Conservation (phyloP, 495 filamentous ascomycete species). For the Penicillium cosmopolitanum region DNA sequence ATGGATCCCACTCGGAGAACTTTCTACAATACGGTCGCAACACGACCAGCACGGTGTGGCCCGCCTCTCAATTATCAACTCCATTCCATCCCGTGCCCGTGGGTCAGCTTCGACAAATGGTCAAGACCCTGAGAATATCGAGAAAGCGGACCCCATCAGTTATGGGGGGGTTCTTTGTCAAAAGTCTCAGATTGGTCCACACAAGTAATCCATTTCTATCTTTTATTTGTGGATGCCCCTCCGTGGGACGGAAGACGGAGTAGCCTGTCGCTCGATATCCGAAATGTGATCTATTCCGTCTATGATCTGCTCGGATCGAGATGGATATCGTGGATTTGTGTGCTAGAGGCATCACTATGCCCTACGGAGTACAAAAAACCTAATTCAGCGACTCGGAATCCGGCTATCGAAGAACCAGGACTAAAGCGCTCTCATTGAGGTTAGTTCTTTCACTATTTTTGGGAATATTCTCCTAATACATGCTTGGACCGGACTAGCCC, state of each 20-base stretch:
- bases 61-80: background rate
- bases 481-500: too few species aligned
- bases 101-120: background rate
- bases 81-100: background rate
- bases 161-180: background rate
- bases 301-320: background rate
- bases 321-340: background rate
- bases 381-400: background rate
- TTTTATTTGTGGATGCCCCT: background rate
- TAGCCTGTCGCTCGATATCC: background rate
- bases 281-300: background rate
- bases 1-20: background rate
- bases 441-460: background rate
- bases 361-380: background rate
- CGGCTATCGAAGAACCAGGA: background rate
- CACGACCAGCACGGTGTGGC: background rate
- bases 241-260: background rate
- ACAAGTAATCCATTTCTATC: background rate
- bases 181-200: conserved; percentile 3
- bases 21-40: background rate
- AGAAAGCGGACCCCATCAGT: background rate
- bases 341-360: background rate
- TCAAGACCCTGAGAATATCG: background rate
- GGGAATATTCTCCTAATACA: background rate
- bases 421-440: background rate